Percentiles rank a stretch among this genome's conserved stretches.
These are phyloP conservation scores for Alternaria tenuissima DNA, from an alignment of 2,329 filamentous ascomycete species.

Conservation along the genomic window DNA sequence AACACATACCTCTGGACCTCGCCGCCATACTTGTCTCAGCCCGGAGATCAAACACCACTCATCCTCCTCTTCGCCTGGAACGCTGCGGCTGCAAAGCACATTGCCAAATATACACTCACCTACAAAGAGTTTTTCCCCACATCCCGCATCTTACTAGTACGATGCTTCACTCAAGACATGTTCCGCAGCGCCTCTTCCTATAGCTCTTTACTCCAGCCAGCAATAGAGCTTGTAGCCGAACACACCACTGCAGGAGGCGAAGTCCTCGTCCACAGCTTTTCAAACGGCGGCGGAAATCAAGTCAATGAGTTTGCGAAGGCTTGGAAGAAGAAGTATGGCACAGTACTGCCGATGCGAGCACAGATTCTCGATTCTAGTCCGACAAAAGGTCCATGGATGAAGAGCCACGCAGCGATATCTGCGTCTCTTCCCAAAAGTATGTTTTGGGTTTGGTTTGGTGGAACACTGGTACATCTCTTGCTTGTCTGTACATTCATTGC, in stretches of 20 bases:
- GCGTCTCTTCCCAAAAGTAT: constrained; percentile 35
- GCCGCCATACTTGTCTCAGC: constrained; percentile 16
- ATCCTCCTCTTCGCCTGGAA: constrained; percentile 49
- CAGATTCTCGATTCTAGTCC: constrained; percentile 48
- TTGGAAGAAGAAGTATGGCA: constrained; percentile 34
- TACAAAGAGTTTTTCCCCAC: constrained; percentile 45
- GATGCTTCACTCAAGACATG: constrained; percentile 41
- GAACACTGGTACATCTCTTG: constrained; percentile 37
- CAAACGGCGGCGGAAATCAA: constrained; percentile 49
- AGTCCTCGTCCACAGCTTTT: constrained; percentile 47
- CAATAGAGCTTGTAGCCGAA: constrained; percentile 35
- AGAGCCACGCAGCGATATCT: constrained; percentile 41
- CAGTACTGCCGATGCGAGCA: constrained; percentile 36
- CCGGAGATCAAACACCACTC: constrained; percentile 27
- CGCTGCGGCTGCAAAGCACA: constrained; percentile 46
- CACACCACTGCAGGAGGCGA: constrained; percentile 34
- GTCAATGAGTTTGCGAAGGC: constrained; percentile 43
- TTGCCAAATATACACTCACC: constrained; percentile 47
- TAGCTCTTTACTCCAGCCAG: constrained; percentile 30
- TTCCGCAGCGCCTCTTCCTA: constrained; percentile 34
- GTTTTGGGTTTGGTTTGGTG: constrained; percentile 40
- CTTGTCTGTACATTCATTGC: constrained; percentile 33
- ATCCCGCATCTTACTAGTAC: constrained; percentile 43
- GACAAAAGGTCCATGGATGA: constrained; percentile 43
- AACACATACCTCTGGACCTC: constrained; percentile 47